Base-by-base conservation (phyloP, 495 filamentous ascomycete genomes). In the Elasticomyces elasticus region DNA sequence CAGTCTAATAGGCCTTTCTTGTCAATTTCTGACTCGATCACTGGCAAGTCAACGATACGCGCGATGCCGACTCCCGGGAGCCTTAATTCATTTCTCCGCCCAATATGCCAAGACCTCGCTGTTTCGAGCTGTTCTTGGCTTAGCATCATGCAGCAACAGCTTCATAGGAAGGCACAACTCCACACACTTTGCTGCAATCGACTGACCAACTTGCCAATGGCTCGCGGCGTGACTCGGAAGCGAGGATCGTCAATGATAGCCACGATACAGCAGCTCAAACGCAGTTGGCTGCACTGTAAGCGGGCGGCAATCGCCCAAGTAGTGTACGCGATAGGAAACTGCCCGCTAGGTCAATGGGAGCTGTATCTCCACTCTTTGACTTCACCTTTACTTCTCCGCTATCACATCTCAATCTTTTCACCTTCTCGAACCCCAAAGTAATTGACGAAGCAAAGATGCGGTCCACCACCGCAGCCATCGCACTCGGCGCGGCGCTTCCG, bases 401-500 rank as follows among this genome's bases (percentile, higher is more conserved):
- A 13, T 49, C 28, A 30, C 27, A 7, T 30, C 46, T 4, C 24
- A 11, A 30, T 27, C 5, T 6, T 13, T 23, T 10, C 12, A 4
- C 26, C 7, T 27, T 31, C 23, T 5, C 7, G 6, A 45, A 43
- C 5, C 20, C 9, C 40, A 43, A 7, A 17, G 13, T 11, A 20
- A 11, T 13, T 22, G 15, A 5, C 35, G 35, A 15, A 11, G 3
- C 46, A 4, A 58, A 26, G n/a, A 60, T 60, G 57, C 38, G 41
- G 6, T 26, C 54, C 43, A 22, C 30, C 24, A 38, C 37, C 27
- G 10, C 44, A 17, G 13, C 48, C 25, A 20, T 24, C 3, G 52
- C 52, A 22, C 49, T 62, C 28, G 22, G 31, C 5, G 49, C 53
- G 30, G 31, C 47, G 9, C 42, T 62, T 35, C 54, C 55, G 1